phyloP scores from a whole-genome alignment of 768 basidiomycete species.

The Macrocybe gigantea region DNA sequence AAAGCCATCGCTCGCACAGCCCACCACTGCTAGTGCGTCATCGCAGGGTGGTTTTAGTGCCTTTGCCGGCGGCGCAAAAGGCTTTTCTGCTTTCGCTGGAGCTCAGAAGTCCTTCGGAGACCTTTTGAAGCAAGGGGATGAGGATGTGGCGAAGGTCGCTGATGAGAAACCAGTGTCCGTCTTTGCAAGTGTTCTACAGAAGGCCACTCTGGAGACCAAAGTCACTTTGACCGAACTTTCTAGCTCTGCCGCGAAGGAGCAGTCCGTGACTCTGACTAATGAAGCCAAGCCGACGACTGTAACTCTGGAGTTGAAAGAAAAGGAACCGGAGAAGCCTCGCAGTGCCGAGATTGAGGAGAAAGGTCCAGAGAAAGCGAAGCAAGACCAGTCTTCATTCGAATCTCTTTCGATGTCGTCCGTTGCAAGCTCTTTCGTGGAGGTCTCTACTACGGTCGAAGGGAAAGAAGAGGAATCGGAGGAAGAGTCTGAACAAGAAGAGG shows the following conservation, averaged over 20 bases:
- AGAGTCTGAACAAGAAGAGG: conserved; percentile 17
- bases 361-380: conserved; percentile 2
- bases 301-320: not conserved
- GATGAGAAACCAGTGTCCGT: conserved; percentile 2
- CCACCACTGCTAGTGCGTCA: conserved; percentile 16
- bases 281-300: not conserved
- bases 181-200: conserved; percentile 9
- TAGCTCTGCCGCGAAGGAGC: no score
- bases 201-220: conserved; percentile 1
- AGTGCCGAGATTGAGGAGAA: no score
- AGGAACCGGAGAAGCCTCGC: not conserved
- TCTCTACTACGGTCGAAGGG: conserved; percentile 25
- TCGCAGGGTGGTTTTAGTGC: conserved; percentile 43
- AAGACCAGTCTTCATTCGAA: conserved; percentile 22
- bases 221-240: no score
- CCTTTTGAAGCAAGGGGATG: conserved; percentile 39
- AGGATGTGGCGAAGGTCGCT: conserved; percentile 7
- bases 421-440: conserved; percentile 44
- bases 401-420: conserved; percentile 37
- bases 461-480: conserved; percentile 27
- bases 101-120: conserved; percentile 56
- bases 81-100: conserved; percentile 37
- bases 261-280: no score
- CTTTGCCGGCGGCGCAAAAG: conserved; percentile 36
- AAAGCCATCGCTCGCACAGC: conserved; percentile 24